Evolutionary conservation across 768 basidiomycete species (phyloP).

Genomic region (Leccinum imitatum): DNA sequence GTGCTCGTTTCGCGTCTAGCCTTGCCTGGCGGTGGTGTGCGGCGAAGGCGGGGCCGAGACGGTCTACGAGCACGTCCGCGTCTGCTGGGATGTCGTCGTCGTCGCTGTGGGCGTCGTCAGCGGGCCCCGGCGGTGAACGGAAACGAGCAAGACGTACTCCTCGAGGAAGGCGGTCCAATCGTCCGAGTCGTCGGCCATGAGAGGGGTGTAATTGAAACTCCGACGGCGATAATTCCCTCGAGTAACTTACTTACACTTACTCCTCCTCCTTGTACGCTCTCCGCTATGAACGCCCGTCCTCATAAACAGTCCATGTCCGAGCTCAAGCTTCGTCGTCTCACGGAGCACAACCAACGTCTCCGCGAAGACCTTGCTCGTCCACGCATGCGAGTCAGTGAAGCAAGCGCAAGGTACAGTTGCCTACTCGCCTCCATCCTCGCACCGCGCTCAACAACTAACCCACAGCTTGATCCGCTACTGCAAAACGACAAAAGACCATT

Average conservation of each 20-base stretch:
- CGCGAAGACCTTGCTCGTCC: constrained; percentile 87
- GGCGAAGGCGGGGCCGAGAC: constrained; percentile 40
- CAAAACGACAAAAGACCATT: constrained; percentile 88
- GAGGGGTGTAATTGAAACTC: constrained; percentile 21
- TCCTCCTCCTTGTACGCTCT: constrained; percentile 5
- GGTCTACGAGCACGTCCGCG: constrained; percentile 45
- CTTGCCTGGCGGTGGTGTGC: constrained; percentile 31
- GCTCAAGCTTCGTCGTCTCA: constrained; percentile 90
- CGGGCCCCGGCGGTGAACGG: not conserved
- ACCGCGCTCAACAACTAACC: constrained; percentile 1
- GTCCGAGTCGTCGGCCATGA: constrained; percentile 26
- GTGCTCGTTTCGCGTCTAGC: constrained; percentile 32
- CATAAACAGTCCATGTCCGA: constrained; percentile 97
- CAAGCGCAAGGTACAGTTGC: constrained; percentile 66
- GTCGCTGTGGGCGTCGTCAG: constrained; percentile 22
- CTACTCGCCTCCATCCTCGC: not conserved
- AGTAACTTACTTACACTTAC: constrained; percentile 7
- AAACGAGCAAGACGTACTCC: constrained; percentile 16
- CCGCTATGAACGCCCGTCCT: constrained; percentile 67
- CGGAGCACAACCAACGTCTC: constrained; percentile 87
- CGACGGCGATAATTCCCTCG: constrained; percentile 7
- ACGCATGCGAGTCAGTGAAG: constrained; percentile 90
- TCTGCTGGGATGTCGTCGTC: constrained; percentile 41
- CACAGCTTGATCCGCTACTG: constrained; percentile 88
- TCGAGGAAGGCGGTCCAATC: constrained; percentile 30